Evolutionary conservation across 2,329 filamentous ascomycete genomes (phyloP), one percentile per base, ranked within the genome.

Genomic region (Thermoascus crustaceus): DNA sequence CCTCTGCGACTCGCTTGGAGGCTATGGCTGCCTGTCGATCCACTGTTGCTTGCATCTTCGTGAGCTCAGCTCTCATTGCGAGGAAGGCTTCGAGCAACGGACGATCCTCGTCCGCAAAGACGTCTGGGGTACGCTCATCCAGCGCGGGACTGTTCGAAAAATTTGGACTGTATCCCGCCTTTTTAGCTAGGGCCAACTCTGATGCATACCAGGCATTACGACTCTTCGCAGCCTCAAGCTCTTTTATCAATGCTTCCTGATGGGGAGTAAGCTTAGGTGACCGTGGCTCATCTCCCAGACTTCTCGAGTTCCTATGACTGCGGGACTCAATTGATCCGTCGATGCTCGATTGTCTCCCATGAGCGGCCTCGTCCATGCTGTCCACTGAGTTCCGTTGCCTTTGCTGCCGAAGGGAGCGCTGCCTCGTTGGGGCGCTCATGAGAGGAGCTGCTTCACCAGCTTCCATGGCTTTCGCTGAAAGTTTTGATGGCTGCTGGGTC

Each of bases 161-260:
- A 43, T 76, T 86, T 10, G 85, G 75, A 5, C 78, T 73, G 53
- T 96, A 98, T 4, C 91, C 91, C 25, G 85, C 78, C 61, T 94
- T 94, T 32, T 84, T 79, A 5, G 91, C 93, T 44, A 98, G 69
- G 39, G 94, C 86, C 30, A 98, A 70, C 61, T 98, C 91, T 0
- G 89, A 95, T 5, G 87, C 86, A 60, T 94, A 95, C 91, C 91
- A 98, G 0, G 89, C 89, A 61, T 94, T 96, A 34, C 84, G 78
- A 53, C 82, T 91, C 51, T 85, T 85, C 3, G 81, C 75, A 6
- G 78, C 72, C 55, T 98, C 89, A 2, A 98, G 71, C 55, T 98
- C 91, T 55, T 91, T 89, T 9, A 85, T 70, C 8, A 95, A 61
- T 0, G 83, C 79, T 43, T 75, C 76, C 42, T 69, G 67, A 33